Evolutionary conservation across 164 flowering plant genomes (phyloP), one percentile per base, ranked within the genome.

Genomic region (Protea cynaroides): DNA sequence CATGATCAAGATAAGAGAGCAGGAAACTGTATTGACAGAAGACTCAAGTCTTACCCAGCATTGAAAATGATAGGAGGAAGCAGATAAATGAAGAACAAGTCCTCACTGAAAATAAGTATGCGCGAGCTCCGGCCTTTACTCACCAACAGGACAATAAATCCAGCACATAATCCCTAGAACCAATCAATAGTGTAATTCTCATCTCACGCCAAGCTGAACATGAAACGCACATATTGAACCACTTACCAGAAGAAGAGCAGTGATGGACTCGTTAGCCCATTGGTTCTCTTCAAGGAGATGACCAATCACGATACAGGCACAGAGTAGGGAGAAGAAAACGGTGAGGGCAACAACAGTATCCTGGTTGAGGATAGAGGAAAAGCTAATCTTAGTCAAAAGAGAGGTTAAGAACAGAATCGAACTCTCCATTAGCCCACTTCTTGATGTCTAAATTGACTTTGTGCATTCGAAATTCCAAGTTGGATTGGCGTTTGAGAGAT

Each of bases 11-110:
- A 40, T 8, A 47, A 47, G 52, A 10, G 18, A 47, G 3, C 0
- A 47, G 6, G 17, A 18, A 47, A 12, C 52, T 47, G 19, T 1
- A 18, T 40, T 40, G 13, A 40, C 46, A 40, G 8, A 40, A 40
- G 12, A 22, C 4, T 29, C 34, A 43, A 19, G 49, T 19, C 73
- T 64, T 74, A 85, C 90, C 90, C 90, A 40, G 87, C 87, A 73
- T 85, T 85, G 74, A 85, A 85, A 59, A 85, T 85, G 70, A 83
- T 85, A 1, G 87, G 90, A 14, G 87, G 90, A 43, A 85, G 82
- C 79, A 85, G 57, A 68, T 83, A 83, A 47, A 82, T 82, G 71
- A 85, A 85, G 80, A 83, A 85, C 66, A 85, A 66, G 59, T 85
- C 81, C 69, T 85, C 87, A 66, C 63, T 78, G 56, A 83, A 83